Base-by-base conservation (phyloP, 2,329 filamentous ascomycete species). In the Diaporthe citri region DNA sequence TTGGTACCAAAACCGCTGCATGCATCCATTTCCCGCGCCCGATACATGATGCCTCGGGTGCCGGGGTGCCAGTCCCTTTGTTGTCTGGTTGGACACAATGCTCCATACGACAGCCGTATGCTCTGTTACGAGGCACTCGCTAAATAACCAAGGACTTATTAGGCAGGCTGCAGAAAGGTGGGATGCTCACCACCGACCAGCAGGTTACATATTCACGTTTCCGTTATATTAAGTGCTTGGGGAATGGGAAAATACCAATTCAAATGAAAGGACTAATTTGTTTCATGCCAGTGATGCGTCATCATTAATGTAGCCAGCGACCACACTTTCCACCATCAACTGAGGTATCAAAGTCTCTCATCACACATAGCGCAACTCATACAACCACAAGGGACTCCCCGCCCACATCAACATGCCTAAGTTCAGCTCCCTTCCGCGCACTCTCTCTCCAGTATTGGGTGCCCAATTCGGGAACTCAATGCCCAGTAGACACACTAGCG, bases 401-500 rank as follows among this genome's bases (percentile, higher is more conserved):
- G 31, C 20, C 20, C 25, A 15, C 12, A 57, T 20, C 60, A n/a
- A 36, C 5, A 28, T 15, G 20, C n/a, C 20, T 17, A 1, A 2
- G 12, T 2, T 15, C 5, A 10, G 22, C 41, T 10, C 13, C 41
- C n/a, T 6, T 8, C n/a, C 2, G 4, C 36, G 7, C 1, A 60
- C 5, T 8, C 36, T 62, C n/a, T 62, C n/a, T 20, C 22, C 12
- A 25, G 1, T 4, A 4, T 12, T 8, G 3, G 10, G 1, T 6
- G 22, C 5, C 7, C 10, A n/a, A 4, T 25, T 1, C 13, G 1
- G 3, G 6, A 12, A 2, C 31, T 39, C 1, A 67, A 15, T 52
- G 22, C 1, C 64, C 46, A 28, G 64, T 67, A 69, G 70, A 43
- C 20, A 75, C 52, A 56, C 70, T 75, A 67, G 52, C 60, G 48